These are phyloP conservation scores for Detonula confervacea DNA, from an alignment of 352 stramenopile genomes.

Conservation along the genomic window DNA sequence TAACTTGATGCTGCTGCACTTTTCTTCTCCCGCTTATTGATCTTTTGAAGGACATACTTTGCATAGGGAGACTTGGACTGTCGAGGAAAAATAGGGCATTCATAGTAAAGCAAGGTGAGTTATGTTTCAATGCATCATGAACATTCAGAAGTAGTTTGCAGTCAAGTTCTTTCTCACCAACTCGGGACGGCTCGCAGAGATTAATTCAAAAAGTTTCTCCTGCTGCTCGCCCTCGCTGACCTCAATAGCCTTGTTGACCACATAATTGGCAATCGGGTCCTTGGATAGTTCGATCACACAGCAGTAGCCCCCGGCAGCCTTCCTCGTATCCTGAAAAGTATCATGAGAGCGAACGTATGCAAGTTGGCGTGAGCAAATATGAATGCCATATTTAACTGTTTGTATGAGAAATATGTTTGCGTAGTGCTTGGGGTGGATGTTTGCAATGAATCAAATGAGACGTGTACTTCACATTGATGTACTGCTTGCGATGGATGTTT, in stretches of 20 bases:
- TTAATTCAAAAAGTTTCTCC: constrained; percentile 25
- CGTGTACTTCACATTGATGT: no score
- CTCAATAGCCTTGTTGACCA: constrained; percentile 44
- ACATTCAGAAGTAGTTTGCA: no score
- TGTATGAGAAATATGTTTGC: no score
- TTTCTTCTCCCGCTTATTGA: constrained; percentile 15
- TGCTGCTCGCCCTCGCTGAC: constrained; percentile 21
- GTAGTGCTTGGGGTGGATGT: no score
- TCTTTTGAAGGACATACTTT: constrained; percentile 30
- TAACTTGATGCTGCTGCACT: not conserved
- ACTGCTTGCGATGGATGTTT: no score
- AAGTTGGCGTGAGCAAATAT: not conserved
- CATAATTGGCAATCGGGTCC: constrained; percentile 51
- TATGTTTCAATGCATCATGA: no score
- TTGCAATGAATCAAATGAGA: no score
- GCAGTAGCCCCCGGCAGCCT: constrained; percentile 9
- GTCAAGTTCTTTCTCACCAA: no score
- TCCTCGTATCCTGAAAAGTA: constrained; percentile 5
- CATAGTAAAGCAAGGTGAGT: no score
- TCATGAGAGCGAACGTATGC: not conserved
- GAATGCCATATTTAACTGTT: no score
- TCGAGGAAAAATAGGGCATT: constrained; percentile 1
- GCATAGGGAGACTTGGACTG: constrained; percentile 43
- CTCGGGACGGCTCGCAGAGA: constrained; percentile 26
- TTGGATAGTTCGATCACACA: constrained; percentile 33